Base-by-base conservation (phyloP, 1,284 basidiomycete genomes). In the Chalciporus sp. region DNA sequence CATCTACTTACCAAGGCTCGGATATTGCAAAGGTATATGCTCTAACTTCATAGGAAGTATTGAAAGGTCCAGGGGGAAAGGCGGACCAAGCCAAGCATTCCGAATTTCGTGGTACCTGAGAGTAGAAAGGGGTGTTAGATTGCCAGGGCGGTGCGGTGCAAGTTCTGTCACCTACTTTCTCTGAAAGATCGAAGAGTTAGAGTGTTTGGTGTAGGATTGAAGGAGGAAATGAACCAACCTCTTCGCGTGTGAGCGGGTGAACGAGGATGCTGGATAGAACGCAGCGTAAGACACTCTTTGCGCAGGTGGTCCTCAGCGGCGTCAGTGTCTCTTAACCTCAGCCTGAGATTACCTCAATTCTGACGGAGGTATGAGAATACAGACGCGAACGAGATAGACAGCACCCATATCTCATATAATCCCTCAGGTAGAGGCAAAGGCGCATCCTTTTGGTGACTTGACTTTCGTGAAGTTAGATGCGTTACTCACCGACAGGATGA, bases 351-450 rank as follows among this genome's bases (percentile, higher is more conserved):
- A 6, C 86, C 87, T 49, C 83, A 76, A 65, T 90, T 81, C 67
- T 84, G 70, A 58, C 79, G 83, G 17, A 91, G 75, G 57, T 89
- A 90, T 14, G 88, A 90, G 63, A 83, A 91, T 12, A 90, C 82
- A 0, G 85, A 77, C 0, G 78, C 71, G 63, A 90, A 90, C 1
- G 87, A 88, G 59, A 88, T 85, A 0, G 80, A 76, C 0, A 88
- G 88, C 29, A 77, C 82, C 88, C 88, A 90, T 23, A 90, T 85
- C 61, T 90, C 88, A 61, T 89, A 90, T 1, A 87, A 88, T 14
- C 86, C 86, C 88, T 44, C n/a, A 43, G 6, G 14, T 44, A 31
- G 4, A 17, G 23, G 10, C 42, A 8, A 17, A 43, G 27, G 3
- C 14, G 12, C 31, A 14, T 39, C n/a, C 42, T 16, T 17, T 17